Evolutionary conservation across 306 rosid species (phyloP), one percentile per base, ranked within the genome.

Genomic region (Prunus persica): DNA sequence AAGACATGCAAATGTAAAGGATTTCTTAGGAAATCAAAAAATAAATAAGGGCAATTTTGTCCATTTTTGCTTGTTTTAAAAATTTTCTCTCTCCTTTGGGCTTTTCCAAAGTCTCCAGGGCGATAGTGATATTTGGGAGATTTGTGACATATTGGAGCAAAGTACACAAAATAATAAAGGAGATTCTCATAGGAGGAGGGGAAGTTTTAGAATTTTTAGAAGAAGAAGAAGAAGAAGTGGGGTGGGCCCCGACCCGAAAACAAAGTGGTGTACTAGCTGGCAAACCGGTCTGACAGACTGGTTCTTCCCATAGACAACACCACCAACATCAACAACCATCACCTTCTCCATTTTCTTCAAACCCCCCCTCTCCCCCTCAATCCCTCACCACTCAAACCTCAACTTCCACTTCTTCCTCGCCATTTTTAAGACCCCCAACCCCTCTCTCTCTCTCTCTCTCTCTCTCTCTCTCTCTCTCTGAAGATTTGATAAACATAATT

Each of bases 241-340:
- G 46, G 57, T 79, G 76, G 69, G 77, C 34, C n/a, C 68, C 77
- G 63, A n/a, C 61, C 32, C 61, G 27, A 12, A 18, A 18, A 65
- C 69, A 11, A 77, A 86, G 87, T 74, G 84, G 78, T 15, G 84
- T 65, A 10, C 54, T 64, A 72, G 91, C 93, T 87, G 93, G 88
- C 91, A 56, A 69, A 75, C 64, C 38, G 52, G 81, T 75, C 81
- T 86, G 80, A 79, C 88, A 87, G 90, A 80, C 90, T 87, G 91
- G 81, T 87, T 81, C 81, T 76, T 58, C 46, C 77, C 76, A 76
- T 64, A 65, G 65, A 38, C 79, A 74, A 45, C 69, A 50, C 12
- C 41, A 30, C 63, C 56, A 69, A 47, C 77, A 63, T 18, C 74
- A 56, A n/a, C 66, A 58, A 43, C 45, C 18, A 73, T 30, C 77